Evolutionary conservation across 305 asterid genomes (phyloP).

Genomic region (Fraxinus ornus): DNA sequence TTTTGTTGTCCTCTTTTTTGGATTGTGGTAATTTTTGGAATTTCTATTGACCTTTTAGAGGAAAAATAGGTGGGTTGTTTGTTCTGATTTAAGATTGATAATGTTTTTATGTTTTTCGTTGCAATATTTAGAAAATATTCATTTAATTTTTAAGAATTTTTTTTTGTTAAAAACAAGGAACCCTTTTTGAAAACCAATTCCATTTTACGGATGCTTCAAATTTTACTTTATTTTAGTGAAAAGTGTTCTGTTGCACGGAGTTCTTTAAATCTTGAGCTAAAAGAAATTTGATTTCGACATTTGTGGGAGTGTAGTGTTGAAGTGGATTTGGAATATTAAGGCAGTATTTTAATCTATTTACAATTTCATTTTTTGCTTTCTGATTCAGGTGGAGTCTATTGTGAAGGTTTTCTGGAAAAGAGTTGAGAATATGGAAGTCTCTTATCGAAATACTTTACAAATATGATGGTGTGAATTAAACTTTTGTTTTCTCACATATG

Average conservation of each 20-base stretch:
- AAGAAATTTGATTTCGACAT: neutral
- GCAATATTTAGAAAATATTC: neutral
- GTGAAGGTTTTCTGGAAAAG: neutral
- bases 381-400: neutral
- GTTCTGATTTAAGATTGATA: neutral
- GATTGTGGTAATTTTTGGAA: neutral
- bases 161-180: neutral
- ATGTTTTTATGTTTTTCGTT: neutral
- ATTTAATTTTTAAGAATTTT: neutral
- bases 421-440: neutral
- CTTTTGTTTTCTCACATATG: neutral
- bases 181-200: neutral
- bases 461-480: neutral
- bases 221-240: neutral
- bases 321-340: neutral
- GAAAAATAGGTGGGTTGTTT: neutral
- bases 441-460: neutral
- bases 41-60: neutral
- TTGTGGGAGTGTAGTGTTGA: neutral
- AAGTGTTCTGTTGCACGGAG: neutral
- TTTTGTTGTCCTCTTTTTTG: neutral
- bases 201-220: neutral
- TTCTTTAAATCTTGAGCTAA: slow-evolving; percentile 3
- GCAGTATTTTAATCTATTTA: neutral
- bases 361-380: neutral